Percentiles rank a stretch among this genome's conserved stretches.
Conservation (phyloP, 169 alveolate genomes). For the Plasmodium adleri region DNA sequence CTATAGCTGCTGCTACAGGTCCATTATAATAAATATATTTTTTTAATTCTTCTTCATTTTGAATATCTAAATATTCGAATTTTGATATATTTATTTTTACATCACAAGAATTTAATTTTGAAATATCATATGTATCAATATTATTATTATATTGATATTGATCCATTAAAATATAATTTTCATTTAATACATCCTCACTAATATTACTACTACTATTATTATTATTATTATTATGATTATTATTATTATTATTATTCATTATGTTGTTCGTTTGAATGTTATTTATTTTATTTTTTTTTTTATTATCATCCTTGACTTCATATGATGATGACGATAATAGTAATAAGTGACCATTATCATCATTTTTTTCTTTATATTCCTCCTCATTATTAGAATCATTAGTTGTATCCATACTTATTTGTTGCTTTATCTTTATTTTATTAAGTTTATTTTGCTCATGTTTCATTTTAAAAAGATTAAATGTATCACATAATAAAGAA, state of each 20-base stretch:
- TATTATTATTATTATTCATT: neutral
- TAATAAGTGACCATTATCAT: neutral
- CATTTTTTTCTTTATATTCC: neutral
- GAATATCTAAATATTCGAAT: constrained; percentile 58
- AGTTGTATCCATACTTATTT: neutral
- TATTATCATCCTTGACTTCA: neutral
- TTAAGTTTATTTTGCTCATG: neutral
- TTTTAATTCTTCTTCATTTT: constrained; percentile 65
- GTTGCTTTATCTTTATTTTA: neutral
- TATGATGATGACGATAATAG: neutral
- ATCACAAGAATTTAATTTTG: constrained; percentile 24
- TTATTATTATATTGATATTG: neutral
- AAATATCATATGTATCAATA: neutral
- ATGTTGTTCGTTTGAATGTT: neutral
- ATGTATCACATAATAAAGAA: constrained; percentile 47
- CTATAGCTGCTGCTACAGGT: constrained; percentile 76
- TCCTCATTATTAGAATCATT: neutral
- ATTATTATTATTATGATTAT: neutral
- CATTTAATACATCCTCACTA: constrained; percentile 24
- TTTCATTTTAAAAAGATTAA: constrained; percentile 43
- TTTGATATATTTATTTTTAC: constrained; percentile 47
- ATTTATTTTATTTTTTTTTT: neutral
- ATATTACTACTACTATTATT: neutral
- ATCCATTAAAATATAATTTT: constrained; percentile 14
- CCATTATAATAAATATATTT: constrained; percentile 68